Evolutionary conservation across 2,329 filamentous ascomycete genomes (phyloP), one percentile per base, ranked within the genome.

Genomic region (Chlorencoelia australis): DNA sequence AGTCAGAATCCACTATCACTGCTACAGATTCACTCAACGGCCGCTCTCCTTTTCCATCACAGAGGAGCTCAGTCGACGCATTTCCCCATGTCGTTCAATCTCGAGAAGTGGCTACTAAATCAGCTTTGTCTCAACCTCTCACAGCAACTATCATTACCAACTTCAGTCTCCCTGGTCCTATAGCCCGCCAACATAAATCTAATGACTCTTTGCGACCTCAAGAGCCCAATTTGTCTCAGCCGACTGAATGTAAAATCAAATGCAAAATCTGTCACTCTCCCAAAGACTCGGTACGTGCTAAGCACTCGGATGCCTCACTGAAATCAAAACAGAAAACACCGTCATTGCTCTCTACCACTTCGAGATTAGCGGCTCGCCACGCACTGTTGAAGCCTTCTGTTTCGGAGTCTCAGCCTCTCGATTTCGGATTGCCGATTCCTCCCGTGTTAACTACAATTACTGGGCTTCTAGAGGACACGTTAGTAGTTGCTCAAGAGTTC

Each of bases 131-230:
- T 17, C 27, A 11, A 4, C 33, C 34, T 3, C 41, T 50, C 30
- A 45, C 50, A n/a, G 44, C 50, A 5, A 42, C 39, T 5, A 32
- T 54, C 5, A 40, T 45, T 10, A 54, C 51, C 6, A 54, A 51
- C 20, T 54, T 54, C 31, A 52, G 47, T 33, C 34, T 54, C 7
- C 44, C 49, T 29, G 50, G 46, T 9, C 49, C 46, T 16, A 50
- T 45, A 25, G n/a, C 37, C 13, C 32, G 22, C 24, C 5, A 25
- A n/a, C n/a, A n/a, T n/a, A n/a, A n/a, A n/a, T n/a, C n/a, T n/a
- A n/a, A n/a, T n/a, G n/a, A n/a, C n/a, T n/a, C n/a, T n/a, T n/a
- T n/a, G n/a, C n/a, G n/a, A n/a, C n/a, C n/a, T n/a, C n/a, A n/a
- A n/a, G n/a, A n/a, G n/a, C n/a, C n/a, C n/a, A n/a, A n/a, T n/a